Evolutionary conservation across 2,329 filamentous ascomycete species (phyloP).

Genomic region (Aspergillus thermomutatus): DNA sequence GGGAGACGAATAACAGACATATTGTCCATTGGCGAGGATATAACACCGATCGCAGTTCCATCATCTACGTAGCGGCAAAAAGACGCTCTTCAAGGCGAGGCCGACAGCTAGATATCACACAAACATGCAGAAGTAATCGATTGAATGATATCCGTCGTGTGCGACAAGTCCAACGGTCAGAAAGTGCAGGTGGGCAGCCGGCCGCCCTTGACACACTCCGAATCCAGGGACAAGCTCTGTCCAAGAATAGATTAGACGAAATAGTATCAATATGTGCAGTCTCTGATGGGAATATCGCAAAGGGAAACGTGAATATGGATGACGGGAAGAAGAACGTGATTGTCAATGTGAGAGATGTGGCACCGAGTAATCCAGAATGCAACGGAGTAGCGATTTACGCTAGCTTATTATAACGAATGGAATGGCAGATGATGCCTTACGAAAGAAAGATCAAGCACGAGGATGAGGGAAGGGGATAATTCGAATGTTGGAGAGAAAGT

Average conservation of each 20-base stretch:
- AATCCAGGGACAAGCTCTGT: not conserved
- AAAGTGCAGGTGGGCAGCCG: not conserved
- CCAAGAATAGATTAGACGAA: not conserved
- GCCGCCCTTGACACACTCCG: not conserved
- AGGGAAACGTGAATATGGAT: not conserved
- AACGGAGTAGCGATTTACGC: conserved; percentile 1
- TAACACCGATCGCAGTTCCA: conserved; percentile 13
- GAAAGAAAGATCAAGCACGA: not conserved
- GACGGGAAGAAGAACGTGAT: not conserved
- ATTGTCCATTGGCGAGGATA: conserved; percentile 20
- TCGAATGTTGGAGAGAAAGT: not conserved
- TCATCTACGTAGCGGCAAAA: conserved; percentile 8
- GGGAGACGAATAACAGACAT: conserved; percentile 51
- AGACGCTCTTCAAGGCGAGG: conserved; percentile 4
- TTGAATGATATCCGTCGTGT: not conserved
- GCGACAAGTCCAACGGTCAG: not conserved
- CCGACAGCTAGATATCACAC: conserved; percentile 7
- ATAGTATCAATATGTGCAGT: not conserved
- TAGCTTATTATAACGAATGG: conserved; percentile 23
- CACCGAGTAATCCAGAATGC: conserved; percentile 3
- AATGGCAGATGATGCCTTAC: conserved; percentile 25
- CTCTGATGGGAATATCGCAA: not conserved
- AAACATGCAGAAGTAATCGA: conserved; percentile 6
- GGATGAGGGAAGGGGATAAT: not conserved
- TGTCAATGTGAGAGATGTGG: not conserved